Conservation (phyloP, 345 rosid species). For the Melastoma malabathricum region DNA sequence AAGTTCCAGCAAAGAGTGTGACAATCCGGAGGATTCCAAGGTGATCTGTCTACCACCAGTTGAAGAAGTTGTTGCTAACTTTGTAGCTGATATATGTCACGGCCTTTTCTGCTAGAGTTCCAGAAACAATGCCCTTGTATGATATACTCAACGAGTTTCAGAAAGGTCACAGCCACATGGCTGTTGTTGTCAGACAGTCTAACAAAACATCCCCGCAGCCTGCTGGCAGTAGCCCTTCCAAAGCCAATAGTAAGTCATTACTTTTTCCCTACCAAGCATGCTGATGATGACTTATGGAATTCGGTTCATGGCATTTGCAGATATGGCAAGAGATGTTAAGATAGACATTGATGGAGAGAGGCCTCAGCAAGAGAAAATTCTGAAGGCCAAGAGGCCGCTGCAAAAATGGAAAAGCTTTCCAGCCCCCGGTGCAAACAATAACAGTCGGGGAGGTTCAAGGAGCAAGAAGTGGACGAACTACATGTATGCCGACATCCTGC, state of each 20-base stretch:
- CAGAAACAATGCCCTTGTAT: constrained; percentile 70
- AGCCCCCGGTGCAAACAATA: constrained; percentile 15
- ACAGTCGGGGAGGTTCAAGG: constrained; percentile 33
- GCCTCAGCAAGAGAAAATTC: constrained; percentile 28
- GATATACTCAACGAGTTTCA: constrained; percentile 97
- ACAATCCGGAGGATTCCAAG: constrained; percentile 88
- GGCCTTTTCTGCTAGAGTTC: constrained; percentile 29
- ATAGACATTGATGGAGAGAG: constrained; percentile 48
- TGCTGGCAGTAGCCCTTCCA: constrained; percentile 9
- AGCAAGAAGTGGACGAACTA: constrained; percentile 69
- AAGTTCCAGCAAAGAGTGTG: constrained; percentile 65
- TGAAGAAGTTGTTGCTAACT: background rate
- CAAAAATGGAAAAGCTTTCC: constrained; percentile 89
- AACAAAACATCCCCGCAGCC: constrained; percentile 18
- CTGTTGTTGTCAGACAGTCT: constrained; percentile 59
- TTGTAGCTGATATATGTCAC: background rate
- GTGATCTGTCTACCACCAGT: constrained; percentile 15
- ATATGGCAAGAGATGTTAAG: constrained; percentile 33
- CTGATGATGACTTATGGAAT: too few relatives aligned
- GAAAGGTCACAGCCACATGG: constrained; percentile 99
- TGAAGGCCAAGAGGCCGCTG: constrained; percentile 48
- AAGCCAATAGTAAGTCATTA: constrained; percentile 28
- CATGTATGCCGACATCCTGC: constrained; percentile 52
- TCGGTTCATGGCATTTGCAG: constrained; percentile 10
- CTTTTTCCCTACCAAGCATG: background rate